A percentile compares a stretch with the other conserved stretches of the same genome.
These are phyloP conservation scores for Sporobolomyces phaffii DNA, from an alignment of 768 basidiomycete species.

Conservation along the genomic window DNA sequence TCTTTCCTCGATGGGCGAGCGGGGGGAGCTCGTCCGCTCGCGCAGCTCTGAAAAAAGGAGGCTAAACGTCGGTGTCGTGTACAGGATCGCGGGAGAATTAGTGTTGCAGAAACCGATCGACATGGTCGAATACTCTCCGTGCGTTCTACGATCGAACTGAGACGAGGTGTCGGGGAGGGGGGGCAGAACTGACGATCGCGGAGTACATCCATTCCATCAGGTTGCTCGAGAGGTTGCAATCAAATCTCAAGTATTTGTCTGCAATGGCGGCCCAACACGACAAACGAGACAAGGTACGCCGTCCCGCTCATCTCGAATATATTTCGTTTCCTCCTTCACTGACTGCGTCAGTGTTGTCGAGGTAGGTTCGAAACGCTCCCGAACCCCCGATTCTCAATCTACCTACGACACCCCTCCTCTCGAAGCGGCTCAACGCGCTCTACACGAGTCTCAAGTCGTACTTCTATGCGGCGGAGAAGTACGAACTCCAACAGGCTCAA, in stretches of 20 bases:
- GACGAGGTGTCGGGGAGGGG: too few species aligned
- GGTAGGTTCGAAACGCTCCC: background rate
- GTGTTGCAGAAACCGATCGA: constrained; percentile 1
- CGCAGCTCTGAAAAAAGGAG: too few species aligned
- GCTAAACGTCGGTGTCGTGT: background rate
- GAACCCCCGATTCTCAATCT: constrained; percentile 24
- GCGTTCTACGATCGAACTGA: too few species aligned
- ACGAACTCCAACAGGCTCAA: constrained; percentile 21
- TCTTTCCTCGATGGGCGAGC: background rate
- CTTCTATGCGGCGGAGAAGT: constrained; percentile 26
- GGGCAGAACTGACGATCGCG: too few species aligned
- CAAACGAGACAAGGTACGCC: background rate
- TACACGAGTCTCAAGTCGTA: constrained; percentile 29
- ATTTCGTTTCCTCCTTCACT: background rate
- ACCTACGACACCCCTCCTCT: constrained; percentile 11
- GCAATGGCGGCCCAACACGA: constrained; percentile 15
- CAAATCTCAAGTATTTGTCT: constrained; percentile 28
- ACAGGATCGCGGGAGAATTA: constrained; percentile 21
- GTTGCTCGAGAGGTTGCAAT: constrained; percentile 24
- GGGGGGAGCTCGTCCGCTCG: too few species aligned
- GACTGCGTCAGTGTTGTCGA: background rate
- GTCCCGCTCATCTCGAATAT: background rate
- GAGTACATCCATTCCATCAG: too few species aligned
- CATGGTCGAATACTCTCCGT: constrained; percentile 16
- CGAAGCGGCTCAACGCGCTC: background rate